phyloP scores from a whole-genome alignment of 768 basidiomycete species.

The Neoboletus brunneissimus region DNA sequence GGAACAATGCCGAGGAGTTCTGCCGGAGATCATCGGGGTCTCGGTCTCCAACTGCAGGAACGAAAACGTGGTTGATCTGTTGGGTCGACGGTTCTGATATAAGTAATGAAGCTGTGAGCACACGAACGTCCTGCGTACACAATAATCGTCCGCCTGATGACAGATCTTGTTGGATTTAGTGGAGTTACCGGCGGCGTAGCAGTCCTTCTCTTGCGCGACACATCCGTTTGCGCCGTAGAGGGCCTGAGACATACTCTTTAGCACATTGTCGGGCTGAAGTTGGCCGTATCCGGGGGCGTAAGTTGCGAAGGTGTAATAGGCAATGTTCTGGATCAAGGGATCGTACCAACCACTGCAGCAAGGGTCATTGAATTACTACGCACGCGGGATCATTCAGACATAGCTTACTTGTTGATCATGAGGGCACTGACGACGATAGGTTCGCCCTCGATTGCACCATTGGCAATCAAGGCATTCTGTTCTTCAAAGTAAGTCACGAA shows the following conservation, averaged over 20 bases:
- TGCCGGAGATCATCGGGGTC: slow-evolving; percentile 60
- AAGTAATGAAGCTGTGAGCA: neutral
- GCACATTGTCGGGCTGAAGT: slow-evolving; percentile 46
- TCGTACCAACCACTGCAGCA: slow-evolving; percentile 59
- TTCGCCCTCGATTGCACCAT: slow-evolving; percentile 46
- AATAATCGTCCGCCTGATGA: slow-evolving; percentile 48
- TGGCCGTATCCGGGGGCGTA: slow-evolving; percentile 67
- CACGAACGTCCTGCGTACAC: slow-evolving; percentile 39
- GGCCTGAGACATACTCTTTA: slow-evolving; percentile 46
- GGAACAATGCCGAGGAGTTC: slow-evolving; percentile 49
- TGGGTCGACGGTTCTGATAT: neutral
- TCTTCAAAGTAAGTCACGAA: slow-evolving; percentile 64
- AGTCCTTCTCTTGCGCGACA: slow-evolving; percentile 50
- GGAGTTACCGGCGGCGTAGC: slow-evolving; percentile 52
- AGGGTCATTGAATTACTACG: neutral
- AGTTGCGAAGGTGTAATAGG: slow-evolving; percentile 58
- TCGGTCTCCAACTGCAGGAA: slow-evolving; percentile 49
- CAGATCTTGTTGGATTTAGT: slow-evolving; percentile 50
- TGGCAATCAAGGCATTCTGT: slow-evolving; percentile 53
- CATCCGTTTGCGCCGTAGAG: slow-evolving; percentile 53
- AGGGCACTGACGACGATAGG: slow-evolving; percentile 54
- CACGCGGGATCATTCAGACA: neutral
- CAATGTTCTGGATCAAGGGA: slow-evolving; percentile 59
- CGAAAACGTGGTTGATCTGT: slow-evolving; percentile 46
- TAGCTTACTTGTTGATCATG: slow-evolving; percentile 58